phyloP scores from a whole-genome alignment of 2,329 filamentous ascomycete genomes.

The Verticillium albo-atrum region DNA sequence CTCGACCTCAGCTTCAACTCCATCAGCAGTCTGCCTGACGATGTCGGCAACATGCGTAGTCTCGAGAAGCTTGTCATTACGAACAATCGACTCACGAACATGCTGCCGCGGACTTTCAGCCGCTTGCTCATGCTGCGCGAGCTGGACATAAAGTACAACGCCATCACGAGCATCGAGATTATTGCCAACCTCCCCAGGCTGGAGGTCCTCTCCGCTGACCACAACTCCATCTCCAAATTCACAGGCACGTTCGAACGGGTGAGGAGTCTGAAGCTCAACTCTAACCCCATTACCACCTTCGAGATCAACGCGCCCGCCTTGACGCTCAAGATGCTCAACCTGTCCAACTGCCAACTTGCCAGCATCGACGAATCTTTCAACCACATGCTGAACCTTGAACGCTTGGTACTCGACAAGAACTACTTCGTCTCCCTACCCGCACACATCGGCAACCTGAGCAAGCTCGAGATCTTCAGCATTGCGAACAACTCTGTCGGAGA shows the following conservation, averaged over 20 bases:
- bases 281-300: slow-evolving; percentile 93
- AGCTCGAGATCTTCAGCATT: slow-evolving; percentile 88
- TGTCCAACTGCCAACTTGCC: slow-evolving; percentile 87
- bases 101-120: slow-evolving; percentile 68
- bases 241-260: slow-evolving; percentile 83
- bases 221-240: slow-evolving; percentile 90
- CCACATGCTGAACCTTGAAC: slow-evolving; percentile 81
- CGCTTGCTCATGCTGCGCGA: slow-evolving; percentile 78
- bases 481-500: slow-evolving; percentile 85
- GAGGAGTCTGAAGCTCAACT: slow-evolving; percentile 81
- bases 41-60: slow-evolving; percentile 72
- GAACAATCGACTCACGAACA: slow-evolving; percentile 80
- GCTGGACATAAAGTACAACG: slow-evolving; percentile 92
- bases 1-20: slow-evolving; percentile 96
- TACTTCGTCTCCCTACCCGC: slow-evolving; percentile 88
- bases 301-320: slow-evolving; percentile 73
- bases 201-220: slow-evolving; percentile 83
- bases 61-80: slow-evolving; percentile 91
- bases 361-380: slow-evolving; percentile 86
- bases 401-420: slow-evolving; percentile 87
- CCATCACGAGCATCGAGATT: slow-evolving; percentile 81
- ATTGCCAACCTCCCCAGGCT: slow-evolving; percentile 79
- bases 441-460: slow-evolving; percentile 77
- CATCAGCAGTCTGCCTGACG: slow-evolving; percentile 70
- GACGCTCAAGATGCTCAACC: slow-evolving; percentile 78